A percentile compares a stretch with the other conserved stretches of the same genome.
Conservation (phyloP, 495 filamentous ascomycete species). For the Pyrenopolyporus hunteri region DNA sequence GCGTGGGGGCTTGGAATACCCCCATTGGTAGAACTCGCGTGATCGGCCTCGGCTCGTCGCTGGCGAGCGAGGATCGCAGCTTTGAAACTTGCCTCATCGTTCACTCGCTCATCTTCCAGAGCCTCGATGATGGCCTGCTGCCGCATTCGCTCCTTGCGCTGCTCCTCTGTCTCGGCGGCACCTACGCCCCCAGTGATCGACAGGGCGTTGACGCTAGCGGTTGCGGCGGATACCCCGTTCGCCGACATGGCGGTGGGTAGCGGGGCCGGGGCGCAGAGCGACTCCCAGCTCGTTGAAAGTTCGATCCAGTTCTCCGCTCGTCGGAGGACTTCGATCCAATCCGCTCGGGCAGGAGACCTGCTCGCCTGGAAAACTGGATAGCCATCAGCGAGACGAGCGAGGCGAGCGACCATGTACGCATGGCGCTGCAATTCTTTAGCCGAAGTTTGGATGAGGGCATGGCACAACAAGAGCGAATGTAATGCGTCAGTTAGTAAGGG, state of each 20-base stretch:
- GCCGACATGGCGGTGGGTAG: slow-evolving; percentile 53
- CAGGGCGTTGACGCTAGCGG: slow-evolving; percentile 26
- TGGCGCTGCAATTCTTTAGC: slow-evolving; percentile 75
- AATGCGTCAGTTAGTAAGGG: slow-evolving; percentile 77
- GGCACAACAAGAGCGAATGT: slow-evolving; percentile 73
- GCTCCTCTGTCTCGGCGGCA: slow-evolving; percentile 50
- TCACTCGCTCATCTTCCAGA: slow-evolving; percentile 66
- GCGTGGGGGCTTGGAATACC: slow-evolving; percentile 36
- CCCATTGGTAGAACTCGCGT: slow-evolving; percentile 25
- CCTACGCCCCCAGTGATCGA: slow-evolving; percentile 21
- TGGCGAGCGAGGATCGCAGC: slow-evolving; percentile 65
- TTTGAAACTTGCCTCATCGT: slow-evolving; percentile 67
- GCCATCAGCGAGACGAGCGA: slow-evolving; percentile 74
- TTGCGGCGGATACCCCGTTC: slow-evolving; percentile 25
- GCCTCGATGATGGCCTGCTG: slow-evolving; percentile 70
- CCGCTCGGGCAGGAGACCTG: slow-evolving; percentile 71
- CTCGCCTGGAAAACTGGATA: slow-evolving; percentile 80
- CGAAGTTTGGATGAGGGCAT: slow-evolving; percentile 75
- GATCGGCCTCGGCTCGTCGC: slow-evolving; percentile 53
- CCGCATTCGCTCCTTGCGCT: slow-evolving; percentile 60
- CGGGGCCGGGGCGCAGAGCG: slow-evolving; percentile 71
- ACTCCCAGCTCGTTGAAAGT: slow-evolving; percentile 67
- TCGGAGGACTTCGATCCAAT: slow-evolving; percentile 79
- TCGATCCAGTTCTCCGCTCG: slow-evolving; percentile 69
- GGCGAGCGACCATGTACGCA: slow-evolving; percentile 76